Base-by-base conservation (phyloP, 805 yeast species). In the Ogataea ramenticola region DNA sequence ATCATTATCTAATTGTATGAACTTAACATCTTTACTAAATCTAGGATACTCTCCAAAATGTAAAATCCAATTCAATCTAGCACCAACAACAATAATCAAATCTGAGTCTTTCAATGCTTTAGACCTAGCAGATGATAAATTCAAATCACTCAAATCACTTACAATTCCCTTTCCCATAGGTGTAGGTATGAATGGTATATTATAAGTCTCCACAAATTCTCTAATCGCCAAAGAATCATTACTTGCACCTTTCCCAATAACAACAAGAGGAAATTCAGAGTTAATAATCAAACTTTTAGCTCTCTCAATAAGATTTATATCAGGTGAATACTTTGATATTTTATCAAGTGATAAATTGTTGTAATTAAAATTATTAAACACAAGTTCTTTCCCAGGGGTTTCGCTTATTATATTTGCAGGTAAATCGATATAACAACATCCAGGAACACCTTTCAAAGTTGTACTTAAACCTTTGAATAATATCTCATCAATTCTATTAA, bases 91-190 rank as follows among this genome's bases (percentile, higher is more conserved):
- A 2, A 82, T 40, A 1, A 82, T 68, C 4, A 82, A 75, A 53
- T 82, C 87, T 0, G 87, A 77, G 7, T 60, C 50, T 47, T 65
- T 67, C 51, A 82, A 63, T 0, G 77, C 86, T n/a, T 66, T 62
- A 0, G 86, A 77, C 45, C 89, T 65, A 4, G 85, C 86, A 2
- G 86, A 77, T 0, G 84, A 74, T 14, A 78, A 69, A 50, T 82
- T 82, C 29, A 68, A 55, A 0, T 52, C 53, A 34, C 62, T 58
- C 3, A 59, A 49, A 54, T 82, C 90, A 3, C 75, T 65, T 1
- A 82, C 61, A 0, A 82, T 76, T 10, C 90, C 90, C 58, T 82
- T 82, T 0, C 85, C 90, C 90, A 82, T 82, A 3, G 90, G 88
- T 0, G 89, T 82, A 10, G 89, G 86, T 40, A 82, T 54, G 50